Evolutionary conservation across 148 eudicot genomes (phyloP), one percentile per base, ranked within the genome.

Genomic region (Nepenthes mirabilis): DNA sequence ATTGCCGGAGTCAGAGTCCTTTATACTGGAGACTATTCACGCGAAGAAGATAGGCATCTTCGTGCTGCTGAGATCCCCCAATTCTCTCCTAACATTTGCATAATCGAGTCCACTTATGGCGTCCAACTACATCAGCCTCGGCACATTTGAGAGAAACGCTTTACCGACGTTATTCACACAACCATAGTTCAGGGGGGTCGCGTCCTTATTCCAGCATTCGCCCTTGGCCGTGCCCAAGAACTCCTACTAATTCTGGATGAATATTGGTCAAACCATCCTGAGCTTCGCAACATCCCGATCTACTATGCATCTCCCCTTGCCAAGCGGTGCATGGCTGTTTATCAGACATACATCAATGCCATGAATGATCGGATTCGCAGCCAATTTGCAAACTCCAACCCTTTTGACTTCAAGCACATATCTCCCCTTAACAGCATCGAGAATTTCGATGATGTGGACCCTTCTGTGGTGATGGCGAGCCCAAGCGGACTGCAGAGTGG

Each of bases 241-340:
- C 74, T 91, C 2, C 81, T 91, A 23, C 75, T 91, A 11, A 91
- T 91, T 56, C 93, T 91, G n/a, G 97, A 91, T 32, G 97, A 91
- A 70, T 91, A 85, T 59, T 91, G 97, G 97, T 78, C 96, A 2
- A 87, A 79, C 76, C 97, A 88, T 72, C 96, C 90, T 0, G 97
- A 91, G 65, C 84, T 91, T 59, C 86, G 80, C 49, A 85, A 85
- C 47, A 68, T 91, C 56, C 95, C 95, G 14, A 85, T 91, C 63
- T 91, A 91, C 63, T 91, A 91, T 62, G 97, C 97, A 57, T 91
- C 97, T 55, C 97, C 97, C 10, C 86, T 91, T 13, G 97, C 97
- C 35, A 88, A 88, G 69, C 71, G 87, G 67, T 91, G 97, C 75
- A 81, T 91, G 87, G 84, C 90, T 59, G 97, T 91, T 57, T 91